Evolutionary conservation across 163 green algal genomes (phyloP).

Genomic region (Chlorella variabilis): DNA sequence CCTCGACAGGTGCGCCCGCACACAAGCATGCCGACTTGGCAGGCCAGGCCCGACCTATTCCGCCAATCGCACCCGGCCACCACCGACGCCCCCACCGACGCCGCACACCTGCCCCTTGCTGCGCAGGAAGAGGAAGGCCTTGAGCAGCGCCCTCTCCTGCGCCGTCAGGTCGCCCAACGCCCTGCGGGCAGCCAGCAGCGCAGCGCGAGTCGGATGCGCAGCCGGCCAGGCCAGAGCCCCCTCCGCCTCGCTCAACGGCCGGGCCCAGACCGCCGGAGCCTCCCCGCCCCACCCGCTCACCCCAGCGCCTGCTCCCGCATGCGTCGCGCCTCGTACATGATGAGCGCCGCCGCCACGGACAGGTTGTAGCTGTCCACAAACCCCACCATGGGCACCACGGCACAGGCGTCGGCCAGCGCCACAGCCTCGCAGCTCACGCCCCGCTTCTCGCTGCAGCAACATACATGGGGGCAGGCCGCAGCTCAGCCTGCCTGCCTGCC

Average conservation of each 20-base stretch:
- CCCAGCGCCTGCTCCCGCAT: constrained; percentile 64
- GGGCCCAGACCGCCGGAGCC: no score
- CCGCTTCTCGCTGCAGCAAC: no score
- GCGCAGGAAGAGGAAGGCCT: constrained; percentile 71
- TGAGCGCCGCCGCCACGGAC: constrained; percentile 82
- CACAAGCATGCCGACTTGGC: no score
- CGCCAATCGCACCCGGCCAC: not conserved
- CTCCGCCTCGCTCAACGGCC: no score
- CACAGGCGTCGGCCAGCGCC: constrained; percentile 69
- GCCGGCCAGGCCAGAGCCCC: no score
- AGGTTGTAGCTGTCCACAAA: constrained; percentile 97
- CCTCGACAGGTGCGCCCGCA: no score
- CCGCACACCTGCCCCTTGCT: constrained; percentile 27
- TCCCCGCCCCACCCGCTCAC: not conserved
- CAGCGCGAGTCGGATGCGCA: not conserved
- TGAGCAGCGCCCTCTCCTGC: constrained; percentile 68
- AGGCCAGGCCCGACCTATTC: no score
- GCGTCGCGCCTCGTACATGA: constrained; percentile 79
- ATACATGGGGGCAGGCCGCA: not conserved
- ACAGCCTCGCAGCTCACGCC: constrained; percentile 73
- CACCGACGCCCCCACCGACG: not conserved
- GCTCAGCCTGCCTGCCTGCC: no score
- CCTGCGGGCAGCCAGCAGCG: not conserved
- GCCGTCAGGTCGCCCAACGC: constrained; percentile 73
- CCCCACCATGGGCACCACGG: constrained; percentile 85